Evolutionary conservation across 2,329 filamentous ascomycete genomes (phyloP), one percentile per base, ranked within the genome.

Genomic region (Paraphoma chrysanthemicola): DNA sequence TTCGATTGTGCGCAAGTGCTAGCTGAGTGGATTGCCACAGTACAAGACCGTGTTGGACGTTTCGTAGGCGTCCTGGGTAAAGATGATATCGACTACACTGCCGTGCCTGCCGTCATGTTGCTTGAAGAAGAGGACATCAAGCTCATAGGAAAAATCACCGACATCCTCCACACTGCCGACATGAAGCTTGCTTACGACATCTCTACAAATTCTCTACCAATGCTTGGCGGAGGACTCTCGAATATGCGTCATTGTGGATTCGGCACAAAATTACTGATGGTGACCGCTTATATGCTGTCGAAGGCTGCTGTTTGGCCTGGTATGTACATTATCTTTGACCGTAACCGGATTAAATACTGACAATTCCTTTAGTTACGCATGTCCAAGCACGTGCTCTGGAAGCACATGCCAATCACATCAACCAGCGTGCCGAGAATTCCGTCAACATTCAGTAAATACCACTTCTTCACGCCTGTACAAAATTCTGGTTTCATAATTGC

Each of bases 1-100:
- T 96, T 97, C 69, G 94, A 98, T 71, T 98, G 94, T 71, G 90
- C 92, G 2, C 93, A 97, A 71, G 92, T 98, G 1, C 85, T 99
- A 31, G 92, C 92, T 0, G 94, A 98, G 77, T 99, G 94, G 94
- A 86, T 95, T 41, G 91, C 91, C 5, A 95, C 93, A 1, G 86
- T 98, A 3, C 95, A 99, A 75, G 93, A 97, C 70, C 90, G 95
- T 8, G 90, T 97, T n/a, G 94, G 94, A 0, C 88, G 88, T 4
- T 96, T 95, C 68, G 77, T 98, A 6, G 94, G 94, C 4, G 87
- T 97, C 6, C 84, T 98, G 1, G 94, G 94, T 11, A 89, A 90
- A 56, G 91, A 96, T 61, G 85, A 90, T 0, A 86, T 95, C 33
- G 92, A 97, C 67, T 84, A 92, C 49, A 82, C 83, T 0, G 89